Base-by-base conservation (phyloP, 2,329 filamentous ascomycete genomes). In the Paraphoma sp. region DNA sequence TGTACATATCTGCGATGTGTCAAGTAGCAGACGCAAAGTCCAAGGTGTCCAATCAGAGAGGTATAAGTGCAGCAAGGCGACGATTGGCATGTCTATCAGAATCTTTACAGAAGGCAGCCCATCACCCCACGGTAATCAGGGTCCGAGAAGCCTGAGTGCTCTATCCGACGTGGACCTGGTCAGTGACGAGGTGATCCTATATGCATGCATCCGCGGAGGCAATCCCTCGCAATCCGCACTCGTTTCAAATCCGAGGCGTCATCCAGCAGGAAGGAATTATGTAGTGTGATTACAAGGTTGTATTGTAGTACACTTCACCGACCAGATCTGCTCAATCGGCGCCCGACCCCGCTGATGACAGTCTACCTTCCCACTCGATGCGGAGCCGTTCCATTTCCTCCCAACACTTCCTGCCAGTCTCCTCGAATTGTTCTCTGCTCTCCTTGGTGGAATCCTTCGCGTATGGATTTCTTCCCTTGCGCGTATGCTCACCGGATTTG, bases 311-410 rank as follows among this genome's bases (percentile, higher is more conserved):
- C 18, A 6, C 14, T 42, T 28, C 36, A 17, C 18, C 12, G 23
- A 45, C 14, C 12, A 44, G n/a, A n/a, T 2, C 23, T 41, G 10
- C 44, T 47, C 51, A 69, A 14, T 65, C 59, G n/a, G 71, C 59
- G 70, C 68, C 80, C 68, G 78, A 78, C 33, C 70, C 69, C 23
- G 70, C 72, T 14, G 56, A 59, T 16, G 73, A 73, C 33, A 82
- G 65, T 53, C 74, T 76, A 42, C 62, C 62, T 63, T 83, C 81
- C 92, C 88, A 93, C 67, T 85, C 80, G 28, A 71, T 73, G 65
- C 92, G 82, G 79, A 96, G 74, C 63, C 79, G 81, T 80, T 95
- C 92, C 83, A 95, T 89, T 76, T 86, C 81, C 57, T 72, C 81
- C 91, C 91, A 94, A 61, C 83, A 86, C 64, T 80, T 72, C 7